Percentiles rank a stretch among this genome's conserved stretches.
phyloP scores from a whole-genome alignment of 2,329 filamentous ascomycete genomes.

The Metarhizium guizhouense region DNA sequence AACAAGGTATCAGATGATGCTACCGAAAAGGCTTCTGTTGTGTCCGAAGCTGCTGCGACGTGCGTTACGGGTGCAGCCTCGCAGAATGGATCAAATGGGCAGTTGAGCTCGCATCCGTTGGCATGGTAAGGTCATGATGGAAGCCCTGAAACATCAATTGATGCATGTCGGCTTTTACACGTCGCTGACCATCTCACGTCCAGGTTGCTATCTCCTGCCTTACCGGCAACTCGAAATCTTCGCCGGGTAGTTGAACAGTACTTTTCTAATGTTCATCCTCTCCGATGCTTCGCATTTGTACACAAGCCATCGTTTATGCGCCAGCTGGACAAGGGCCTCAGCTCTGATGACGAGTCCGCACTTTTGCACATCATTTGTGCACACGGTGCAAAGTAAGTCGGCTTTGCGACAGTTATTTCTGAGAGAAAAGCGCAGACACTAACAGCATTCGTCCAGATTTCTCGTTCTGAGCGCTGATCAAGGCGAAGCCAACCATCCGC shows the following conservation, averaged over 20 bases:
- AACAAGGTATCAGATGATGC: not conserved
- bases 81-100: not conserved
- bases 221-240: slow-evolving; percentile 24
- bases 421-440: not conserved
- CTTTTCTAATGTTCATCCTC: slow-evolving; percentile 30
- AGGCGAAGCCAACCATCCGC: slow-evolving; percentile 20
- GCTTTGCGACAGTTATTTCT: too few relatives aligned
- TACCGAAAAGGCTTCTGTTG: slow-evolving; percentile 1
- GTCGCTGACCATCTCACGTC: not conserved
- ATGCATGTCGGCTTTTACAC: not conserved
- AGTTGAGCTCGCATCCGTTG: slow-evolving; percentile 2
- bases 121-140: not conserved
- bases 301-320: slow-evolving; percentile 30
- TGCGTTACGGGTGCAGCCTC: not conserved
- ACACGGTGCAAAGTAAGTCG: slow-evolving; percentile 27
- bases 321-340: slow-evolving; percentile 27
- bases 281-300: slow-evolving; percentile 31
- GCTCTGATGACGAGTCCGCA: slow-evolving; percentile 26
- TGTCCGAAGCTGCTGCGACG: not conserved
- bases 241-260: slow-evolving; percentile 28
- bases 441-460: slow-evolving; percentile 18
- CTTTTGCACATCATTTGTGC: slow-evolving; percentile 28
- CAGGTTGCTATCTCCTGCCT: slow-evolving; percentile 24
- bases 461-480: slow-evolving; percentile 21
- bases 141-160: not conserved